phyloP scores from a whole-genome alignment of 768 basidiomycete species.

The Lyophyllum shimeji region DNA sequence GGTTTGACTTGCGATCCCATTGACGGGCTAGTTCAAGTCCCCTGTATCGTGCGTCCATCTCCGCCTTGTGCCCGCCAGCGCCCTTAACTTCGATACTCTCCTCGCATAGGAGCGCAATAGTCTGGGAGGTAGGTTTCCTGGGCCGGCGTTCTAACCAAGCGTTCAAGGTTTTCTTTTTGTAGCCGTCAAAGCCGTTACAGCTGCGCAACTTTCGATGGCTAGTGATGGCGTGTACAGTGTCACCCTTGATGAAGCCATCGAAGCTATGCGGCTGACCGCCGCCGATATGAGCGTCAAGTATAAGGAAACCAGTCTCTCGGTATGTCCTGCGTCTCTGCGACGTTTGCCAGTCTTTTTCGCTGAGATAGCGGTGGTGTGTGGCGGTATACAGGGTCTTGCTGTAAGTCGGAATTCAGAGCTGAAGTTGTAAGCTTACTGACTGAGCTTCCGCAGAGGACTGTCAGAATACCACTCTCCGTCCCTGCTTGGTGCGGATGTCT shows the following conservation, averaged over 20 bases:
- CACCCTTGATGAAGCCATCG: constrained; percentile 91
- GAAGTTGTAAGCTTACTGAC: not conserved
- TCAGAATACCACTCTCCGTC: constrained; percentile 82
- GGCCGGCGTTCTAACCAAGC: not conserved
- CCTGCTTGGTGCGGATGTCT: constrained; percentile 64
- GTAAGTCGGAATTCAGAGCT: constrained; percentile 22
- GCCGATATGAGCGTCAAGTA: constrained; percentile 95
- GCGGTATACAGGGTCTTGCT: constrained; percentile 37
- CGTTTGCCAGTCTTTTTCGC: not conserved
- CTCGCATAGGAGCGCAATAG: constrained; percentile 72
- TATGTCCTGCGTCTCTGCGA: constrained; percentile 31
- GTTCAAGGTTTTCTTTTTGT: constrained; percentile 6
- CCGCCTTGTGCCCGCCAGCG: not conserved
- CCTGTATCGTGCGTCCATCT: constrained; percentile 76
- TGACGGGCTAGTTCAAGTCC: constrained; percentile 91
- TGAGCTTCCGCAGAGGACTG: constrained; percentile 52
- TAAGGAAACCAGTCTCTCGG: constrained; percentile 93
- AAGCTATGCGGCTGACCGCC: constrained; percentile 91
- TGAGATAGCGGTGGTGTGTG: not conserved
- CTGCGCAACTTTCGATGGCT: constrained; percentile 93
- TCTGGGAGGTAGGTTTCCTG: constrained; percentile 59
- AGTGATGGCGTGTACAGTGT: constrained; percentile 86
- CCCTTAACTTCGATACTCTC: constrained; percentile 1
- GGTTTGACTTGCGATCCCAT: constrained; percentile 95
- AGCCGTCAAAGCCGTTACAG: constrained; percentile 93